Evolutionary conservation across 176 grass and related monocot species (phyloP), one percentile per base, ranked within the genome.

Genomic region (Aegilops sharonensis): DNA sequence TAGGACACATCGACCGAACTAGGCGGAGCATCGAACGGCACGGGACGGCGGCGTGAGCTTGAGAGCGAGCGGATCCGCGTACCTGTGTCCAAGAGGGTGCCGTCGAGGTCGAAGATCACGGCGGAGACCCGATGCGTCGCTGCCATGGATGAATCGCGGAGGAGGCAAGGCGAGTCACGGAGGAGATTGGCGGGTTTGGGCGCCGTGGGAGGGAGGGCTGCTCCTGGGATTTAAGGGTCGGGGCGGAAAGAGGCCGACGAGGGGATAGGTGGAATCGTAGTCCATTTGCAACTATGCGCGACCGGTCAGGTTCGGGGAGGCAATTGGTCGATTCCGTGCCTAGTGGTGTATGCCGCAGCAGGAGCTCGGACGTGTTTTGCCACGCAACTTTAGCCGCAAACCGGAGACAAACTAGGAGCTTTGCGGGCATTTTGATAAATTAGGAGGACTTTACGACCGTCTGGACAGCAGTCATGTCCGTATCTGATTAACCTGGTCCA

Each of bases 51-150:
- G 11, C 21, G 54, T 27, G 20, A 36, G 42, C 25, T 20, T 3
- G 50, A 60, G 40, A 32, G 39, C 8, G 32, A 1, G 27, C 21
- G 59, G 78, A 88, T 65, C 39, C 11, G 52, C 17, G 25, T 83
- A 90, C 93, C 93, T 60, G 91, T 86, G 86, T 94, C 93, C 6
- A 98, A 57, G 50, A 98, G 86, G 10, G 95, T 98, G 75, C 95
- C 95, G 47, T 95, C 95, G 68, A 98, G 85, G 75, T 98, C 95
- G 29, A 98, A 87, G 70, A 98, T 94, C 59, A 95, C 91, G 17
- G 91, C 93, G 11, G 74, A 82, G 36, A 95, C 61, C 32, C 62
- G 72, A 59, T 35, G 77, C 61, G 29, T 18, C 25, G 42, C 12
- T 18, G 87, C 93, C 95, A 98, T 98, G 71, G 91, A 20, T 47